These are phyloP conservation scores for Fusarium domesticum DNA, from an alignment of 2,329 filamentous ascomycete species.

Conservation along the genomic window DNA sequence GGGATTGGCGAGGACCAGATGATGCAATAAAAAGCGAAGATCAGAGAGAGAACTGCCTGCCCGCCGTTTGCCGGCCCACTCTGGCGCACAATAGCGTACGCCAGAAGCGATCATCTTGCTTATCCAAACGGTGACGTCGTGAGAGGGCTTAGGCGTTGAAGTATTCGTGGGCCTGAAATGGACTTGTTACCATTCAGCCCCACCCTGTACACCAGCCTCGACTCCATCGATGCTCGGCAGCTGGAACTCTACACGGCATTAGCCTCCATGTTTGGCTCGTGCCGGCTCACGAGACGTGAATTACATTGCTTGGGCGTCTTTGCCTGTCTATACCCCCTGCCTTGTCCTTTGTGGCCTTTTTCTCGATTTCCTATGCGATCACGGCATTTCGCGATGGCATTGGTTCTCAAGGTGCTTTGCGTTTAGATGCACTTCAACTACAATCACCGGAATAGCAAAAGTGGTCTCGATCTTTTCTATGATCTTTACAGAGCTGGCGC, in stretches of 20 bases:
- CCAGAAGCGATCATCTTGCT: neutral
- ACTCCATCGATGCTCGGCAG: neutral
- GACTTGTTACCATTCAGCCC: neutral
- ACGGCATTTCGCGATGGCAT: slow-evolving; percentile 13
- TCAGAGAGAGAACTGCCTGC: neutral
- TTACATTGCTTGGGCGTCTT: slow-evolving; percentile 13
- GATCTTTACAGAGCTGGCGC: neutral
- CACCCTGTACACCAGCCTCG: neutral
- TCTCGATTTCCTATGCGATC: neutral
- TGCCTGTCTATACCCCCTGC: slow-evolving; percentile 19
- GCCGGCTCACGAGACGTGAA: slow-evolving; percentile 16
- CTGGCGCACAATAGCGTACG: neutral
- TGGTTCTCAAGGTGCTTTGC: slow-evolving; percentile 3
- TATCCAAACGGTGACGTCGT: neutral
- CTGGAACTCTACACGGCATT: neutral
- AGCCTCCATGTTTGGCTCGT: slow-evolving; percentile 8
- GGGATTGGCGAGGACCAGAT: slow-evolving; percentile 47
- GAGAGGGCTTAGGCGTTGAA: neutral
- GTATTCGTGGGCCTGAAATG: neutral
- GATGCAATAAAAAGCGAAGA: slow-evolving; percentile 30
- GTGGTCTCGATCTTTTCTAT: neutral
- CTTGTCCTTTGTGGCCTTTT: slow-evolving; percentile 4
- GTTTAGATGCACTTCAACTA: slow-evolving; percentile 1
- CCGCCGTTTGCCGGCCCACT: neutral
- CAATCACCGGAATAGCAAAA: neutral